Percentiles rank a stretch among this genome's conserved stretches.
Evolutionary conservation across 129 eudicot genomes (phyloP).

Genomic region (Escallonia herrerae): DNA sequence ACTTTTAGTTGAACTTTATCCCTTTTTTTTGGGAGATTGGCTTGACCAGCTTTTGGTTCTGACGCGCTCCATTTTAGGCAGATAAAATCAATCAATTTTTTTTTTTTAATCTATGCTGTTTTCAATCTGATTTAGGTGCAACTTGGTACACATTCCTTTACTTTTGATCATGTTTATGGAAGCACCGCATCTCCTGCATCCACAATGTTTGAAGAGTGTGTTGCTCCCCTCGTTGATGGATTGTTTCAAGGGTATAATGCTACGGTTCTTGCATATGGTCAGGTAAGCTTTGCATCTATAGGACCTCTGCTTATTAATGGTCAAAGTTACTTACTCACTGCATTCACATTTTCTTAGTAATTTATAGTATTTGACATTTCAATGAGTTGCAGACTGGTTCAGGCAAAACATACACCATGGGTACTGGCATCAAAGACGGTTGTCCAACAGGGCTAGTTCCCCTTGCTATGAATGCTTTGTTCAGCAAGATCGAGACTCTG

Average conservation of each 20-base stretch:
- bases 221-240: slow-evolving; percentile 97
- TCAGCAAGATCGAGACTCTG: slow-evolving; percentile 71
- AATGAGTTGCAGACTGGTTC: slow-evolving; percentile 79
- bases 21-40: neutral
- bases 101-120: neutral
- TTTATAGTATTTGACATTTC: slow-evolving; percentile 22
- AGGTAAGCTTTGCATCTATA: slow-evolving; percentile 43
- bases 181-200: slow-evolving; percentile 67
- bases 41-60: too few relatives aligned
- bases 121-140: slow-evolving; percentile 54
- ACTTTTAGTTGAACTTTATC: neutral
- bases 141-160: slow-evolving; percentile 90
- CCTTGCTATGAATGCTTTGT: slow-evolving; percentile 76
- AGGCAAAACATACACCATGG: slow-evolving; percentile 98
- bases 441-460: slow-evolving; percentile 76
- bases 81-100: too few relatives aligned
- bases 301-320: neutral
- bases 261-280: slow-evolving; percentile 97
- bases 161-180: slow-evolving; percentile 96
- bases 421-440: slow-evolving; percentile 75
- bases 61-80: too few relatives aligned
- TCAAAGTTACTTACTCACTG: neutral
- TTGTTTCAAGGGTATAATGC: slow-evolving; percentile 98
- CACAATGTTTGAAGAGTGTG: slow-evolving; percentile 88
- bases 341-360: neutral